A percentile compares a stretch with the other conserved stretches of the same genome.
Conservation (phyloP, 345 rosid genomes). For the Carallia brachiata region DNA sequence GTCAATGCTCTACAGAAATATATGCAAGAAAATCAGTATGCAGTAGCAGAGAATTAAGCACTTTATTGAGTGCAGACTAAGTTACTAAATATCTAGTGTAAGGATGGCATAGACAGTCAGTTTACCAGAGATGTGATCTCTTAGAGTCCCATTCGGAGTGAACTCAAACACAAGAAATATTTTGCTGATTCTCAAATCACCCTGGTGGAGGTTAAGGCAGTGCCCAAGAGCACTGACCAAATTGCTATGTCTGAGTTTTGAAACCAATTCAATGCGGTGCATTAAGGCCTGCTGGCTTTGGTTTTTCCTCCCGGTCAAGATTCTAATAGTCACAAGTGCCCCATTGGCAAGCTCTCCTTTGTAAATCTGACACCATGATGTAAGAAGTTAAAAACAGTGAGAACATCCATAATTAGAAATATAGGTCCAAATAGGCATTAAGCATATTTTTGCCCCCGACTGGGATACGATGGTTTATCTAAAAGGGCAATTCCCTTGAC, state of each 20-base stretch:
- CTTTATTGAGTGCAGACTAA: not conserved
- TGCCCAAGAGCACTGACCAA: conserved; percentile 66
- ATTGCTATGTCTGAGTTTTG: conserved; percentile 56
- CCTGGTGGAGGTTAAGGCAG: conserved; percentile 40
- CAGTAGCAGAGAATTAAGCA: not conserved
- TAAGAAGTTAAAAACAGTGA: not conserved
- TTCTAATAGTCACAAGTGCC: conserved; percentile 35
- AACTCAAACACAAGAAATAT: conserved; percentile 52
- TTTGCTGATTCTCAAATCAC: conserved; percentile 38
- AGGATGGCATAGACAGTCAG: not conserved
- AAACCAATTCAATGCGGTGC: conserved; percentile 46
- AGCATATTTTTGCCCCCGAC: too few species aligned
- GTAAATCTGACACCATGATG: conserved; percentile 38
- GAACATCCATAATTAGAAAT: too few species aligned
- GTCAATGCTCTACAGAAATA: not conserved
- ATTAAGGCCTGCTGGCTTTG: conserved; percentile 33
- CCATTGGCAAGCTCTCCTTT: conserved; percentile 47
- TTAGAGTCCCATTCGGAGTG: conserved; percentile 38
- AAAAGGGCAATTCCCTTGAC: not conserved
- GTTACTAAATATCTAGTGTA: not conserved
- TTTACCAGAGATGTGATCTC: conserved; percentile 42
- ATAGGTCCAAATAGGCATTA: too few species aligned
- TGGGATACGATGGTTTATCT: not conserved
- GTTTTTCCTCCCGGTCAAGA: conserved; percentile 39
- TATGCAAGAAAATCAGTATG: not conserved